Conservation (phyloP, 2,329 filamentous ascomycete species). For the Nemania diffusa region DNA sequence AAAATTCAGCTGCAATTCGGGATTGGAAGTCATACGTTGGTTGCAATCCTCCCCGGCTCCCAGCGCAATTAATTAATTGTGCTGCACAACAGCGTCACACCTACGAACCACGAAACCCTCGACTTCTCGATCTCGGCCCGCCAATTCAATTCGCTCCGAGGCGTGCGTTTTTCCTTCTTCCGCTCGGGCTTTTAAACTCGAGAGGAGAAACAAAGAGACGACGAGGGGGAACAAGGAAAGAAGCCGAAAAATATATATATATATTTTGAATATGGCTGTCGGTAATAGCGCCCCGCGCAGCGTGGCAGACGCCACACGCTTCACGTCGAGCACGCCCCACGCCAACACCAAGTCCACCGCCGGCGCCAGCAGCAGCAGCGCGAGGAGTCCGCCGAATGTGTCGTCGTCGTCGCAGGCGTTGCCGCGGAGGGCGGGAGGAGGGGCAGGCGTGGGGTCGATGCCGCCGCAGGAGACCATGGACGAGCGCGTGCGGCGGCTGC, state of each 20-base stretch:
- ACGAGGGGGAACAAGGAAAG: background rate
- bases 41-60: background rate
- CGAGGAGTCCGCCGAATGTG: conserved; percentile 30
- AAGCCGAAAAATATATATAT: background rate
- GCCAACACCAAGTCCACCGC: conserved; percentile 69
- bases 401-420: conserved; percentile 31
- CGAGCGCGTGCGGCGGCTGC: conserved; percentile 74
- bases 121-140: background rate
- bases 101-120: background rate
- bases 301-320: conserved; percentile 83
- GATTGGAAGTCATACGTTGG: background rate
- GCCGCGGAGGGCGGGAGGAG: conserved; percentile 43
- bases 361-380: conserved; percentile 33
- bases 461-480: conserved; percentile 68
- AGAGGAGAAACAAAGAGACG: background rate
- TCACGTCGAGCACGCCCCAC: conserved; percentile 76
- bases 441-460: background rate
- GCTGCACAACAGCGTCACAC: background rate
- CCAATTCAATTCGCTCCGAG: background rate
- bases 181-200: background rate
- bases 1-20: conserved; percentile 18
- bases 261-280: conserved; percentile 23
- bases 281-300: conserved; percentile 64
- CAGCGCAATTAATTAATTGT: conserved; percentile 2
- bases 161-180: background rate